Evolutionary conservation across 1,139 yeast genomes (phyloP).

Genomic region (Candida tunisiensis): DNA sequence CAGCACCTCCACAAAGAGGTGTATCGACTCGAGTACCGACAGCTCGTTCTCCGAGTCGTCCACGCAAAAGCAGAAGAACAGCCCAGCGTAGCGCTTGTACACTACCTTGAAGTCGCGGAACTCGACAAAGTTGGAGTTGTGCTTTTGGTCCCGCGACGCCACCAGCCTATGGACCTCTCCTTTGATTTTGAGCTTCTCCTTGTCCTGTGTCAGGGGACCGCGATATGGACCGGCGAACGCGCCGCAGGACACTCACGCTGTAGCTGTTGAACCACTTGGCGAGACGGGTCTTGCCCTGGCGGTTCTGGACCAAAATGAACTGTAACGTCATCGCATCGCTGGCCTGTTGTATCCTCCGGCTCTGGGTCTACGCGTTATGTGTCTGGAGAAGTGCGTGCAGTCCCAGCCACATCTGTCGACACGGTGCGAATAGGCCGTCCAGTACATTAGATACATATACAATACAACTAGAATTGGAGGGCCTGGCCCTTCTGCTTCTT

Average conservation of each 20-base stretch:
- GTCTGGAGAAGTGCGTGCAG: too few species aligned
- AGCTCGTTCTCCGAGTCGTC: constrained; percentile 67
- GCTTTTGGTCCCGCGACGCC: constrained; percentile 67
- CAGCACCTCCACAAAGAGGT: constrained; percentile 73
- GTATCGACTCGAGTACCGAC: constrained; percentile 68
- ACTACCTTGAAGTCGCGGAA: constrained; percentile 57
- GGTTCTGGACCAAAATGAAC: constrained; percentile 64
- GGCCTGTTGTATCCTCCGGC: neutral
- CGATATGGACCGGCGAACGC: constrained; percentile 7
- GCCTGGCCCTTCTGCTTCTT: constrained; percentile 99
- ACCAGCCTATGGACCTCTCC: constrained; percentile 69
- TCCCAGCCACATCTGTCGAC: neutral
- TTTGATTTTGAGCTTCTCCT: constrained; percentile 33
- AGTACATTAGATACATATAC: neutral
- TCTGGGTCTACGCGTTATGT: neutral
- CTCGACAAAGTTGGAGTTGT: constrained; percentile 33
- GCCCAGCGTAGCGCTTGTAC: constrained; percentile 83
- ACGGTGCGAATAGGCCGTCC: neutral
- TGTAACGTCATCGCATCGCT: constrained; percentile 51
- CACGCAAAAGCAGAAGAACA: constrained; percentile 68
- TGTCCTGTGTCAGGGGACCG: constrained; percentile 29
- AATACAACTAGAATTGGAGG: constrained; percentile 59
- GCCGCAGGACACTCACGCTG: too few species aligned
- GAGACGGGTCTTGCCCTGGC: constrained; percentile 85
- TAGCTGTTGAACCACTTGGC: constrained; percentile 57